Evolutionary conservation across 1,284 basidiomycete genomes (phyloP).

Genomic region (Cutaneotrichosporon sp.): DNA sequence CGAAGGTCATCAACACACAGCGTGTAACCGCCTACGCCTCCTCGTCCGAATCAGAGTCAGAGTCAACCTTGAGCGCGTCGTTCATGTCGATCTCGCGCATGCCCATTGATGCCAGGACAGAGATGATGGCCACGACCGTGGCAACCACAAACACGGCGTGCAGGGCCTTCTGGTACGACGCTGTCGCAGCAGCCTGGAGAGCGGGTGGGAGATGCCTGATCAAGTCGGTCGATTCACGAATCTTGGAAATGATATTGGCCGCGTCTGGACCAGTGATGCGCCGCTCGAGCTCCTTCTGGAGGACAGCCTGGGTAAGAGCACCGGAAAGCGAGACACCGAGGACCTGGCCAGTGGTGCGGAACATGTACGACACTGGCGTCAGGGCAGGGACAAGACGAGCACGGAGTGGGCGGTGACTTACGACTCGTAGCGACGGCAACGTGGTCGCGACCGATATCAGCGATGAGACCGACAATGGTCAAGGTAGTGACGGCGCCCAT

Average conservation of each 20-base stretch:
- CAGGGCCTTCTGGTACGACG: constrained; percentile 77
- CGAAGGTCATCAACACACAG: no score
- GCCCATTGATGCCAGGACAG: constrained; percentile 30
- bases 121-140: constrained; percentile 47
- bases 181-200: constrained; percentile 63
- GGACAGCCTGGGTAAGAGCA: constrained; percentile 69
- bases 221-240: constrained; percentile 72
- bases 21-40: no score
- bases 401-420: constrained; percentile 49
- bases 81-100: constrained; percentile 39
- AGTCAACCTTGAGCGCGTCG: not conserved
- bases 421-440: constrained; percentile 78
- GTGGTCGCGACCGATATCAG: constrained; percentile 70
- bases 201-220: constrained; percentile 66
- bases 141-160: constrained; percentile 79
- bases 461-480: constrained; percentile 63
- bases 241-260: constrained; percentile 50
- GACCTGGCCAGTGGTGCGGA: constrained; percentile 84
- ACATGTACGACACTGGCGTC: constrained; percentile 73
- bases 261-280: constrained; percentile 70
- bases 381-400: not conserved
- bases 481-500: constrained; percentile 35
- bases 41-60: not conserved
- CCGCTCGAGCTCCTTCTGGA: constrained; percentile 61
- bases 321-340: constrained; percentile 80